Percentiles rank a stretch among this genome's conserved stretches.
Evolutionary conservation across 306 rosid species (phyloP).

Genomic region (Pueraria montana): DNA sequence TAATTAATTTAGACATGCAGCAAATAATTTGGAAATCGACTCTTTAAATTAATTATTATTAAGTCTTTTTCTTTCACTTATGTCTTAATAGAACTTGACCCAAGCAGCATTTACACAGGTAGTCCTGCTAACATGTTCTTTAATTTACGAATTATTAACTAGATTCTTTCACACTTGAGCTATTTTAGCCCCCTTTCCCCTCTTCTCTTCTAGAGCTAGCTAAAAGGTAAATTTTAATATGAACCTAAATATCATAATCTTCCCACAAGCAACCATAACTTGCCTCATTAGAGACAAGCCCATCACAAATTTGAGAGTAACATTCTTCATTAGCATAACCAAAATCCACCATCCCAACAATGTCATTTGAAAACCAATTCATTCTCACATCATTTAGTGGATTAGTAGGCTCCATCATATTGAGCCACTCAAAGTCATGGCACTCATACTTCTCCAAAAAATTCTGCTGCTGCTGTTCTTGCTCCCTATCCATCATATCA

Average conservation of each 20-base stretch:
- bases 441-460: constrained; percentile 36
- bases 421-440: constrained; percentile 54
- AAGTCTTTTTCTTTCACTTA: background rate
- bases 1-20: background rate
- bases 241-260: constrained; percentile 36
- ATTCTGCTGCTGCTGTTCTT: background rate
- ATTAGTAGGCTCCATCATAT: constrained; percentile 45
- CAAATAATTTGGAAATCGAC: background rate
- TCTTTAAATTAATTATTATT: background rate
- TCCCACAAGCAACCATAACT: constrained; percentile 62
- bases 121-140: constrained; percentile 13
- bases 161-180: constrained; percentile 18
- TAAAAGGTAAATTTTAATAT: constrained; percentile 12
- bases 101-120: background rate
- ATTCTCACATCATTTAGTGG: constrained; percentile 38
- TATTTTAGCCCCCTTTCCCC: background rate
- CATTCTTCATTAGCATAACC: constrained; percentile 53
- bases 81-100: background rate
- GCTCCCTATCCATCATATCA: background rate
- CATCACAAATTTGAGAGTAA: constrained; percentile 45
- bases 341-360: constrained; percentile 53
- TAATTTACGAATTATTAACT: constrained; percentile 13
- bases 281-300: constrained; percentile 44
- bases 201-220: background rate
- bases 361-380: constrained; percentile 60